phyloP scores from a whole-genome alignment of 306 rosid genomes.

The Carpinus fangiana region DNA sequence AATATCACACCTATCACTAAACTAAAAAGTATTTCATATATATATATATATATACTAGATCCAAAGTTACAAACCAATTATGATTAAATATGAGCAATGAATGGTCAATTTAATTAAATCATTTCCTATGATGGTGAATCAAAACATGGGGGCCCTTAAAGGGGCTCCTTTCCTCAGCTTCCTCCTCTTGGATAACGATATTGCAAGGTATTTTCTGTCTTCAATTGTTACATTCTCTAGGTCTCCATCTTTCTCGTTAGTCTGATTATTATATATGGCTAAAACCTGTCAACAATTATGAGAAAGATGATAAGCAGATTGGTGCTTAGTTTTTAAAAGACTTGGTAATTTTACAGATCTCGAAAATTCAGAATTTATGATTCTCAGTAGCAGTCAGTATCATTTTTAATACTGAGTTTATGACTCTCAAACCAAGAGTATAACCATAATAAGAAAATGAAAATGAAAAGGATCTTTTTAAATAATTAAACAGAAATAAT shows the following conservation, averaged over 20 bases:
- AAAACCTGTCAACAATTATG: conserved; percentile 8
- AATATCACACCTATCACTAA: neutral
- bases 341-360: too few relatives aligned
- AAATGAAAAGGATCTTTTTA: too few relatives aligned
- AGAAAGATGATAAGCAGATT: neutral
- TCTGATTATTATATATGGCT: neutral
- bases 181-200: conserved; percentile 12
- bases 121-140: neutral
- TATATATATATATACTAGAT: neutral
- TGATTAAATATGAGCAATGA: neutral
- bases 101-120: neutral
- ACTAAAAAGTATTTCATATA: neutral
- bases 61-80: neutral
- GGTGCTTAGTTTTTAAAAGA: neutral
- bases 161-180: conserved; percentile 33
- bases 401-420: too few relatives aligned
- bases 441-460: too few relatives aligned
- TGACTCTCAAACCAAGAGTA: too few relatives aligned
- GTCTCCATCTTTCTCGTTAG: conserved; percentile 2
- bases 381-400: too few relatives aligned
- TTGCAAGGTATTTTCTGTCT: neutral
- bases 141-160: conserved; percentile 32
- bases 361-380: too few relatives aligned
- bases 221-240: neutral
- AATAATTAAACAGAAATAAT: too few relatives aligned